Base-by-base conservation (phyloP, 148 eudicot species). In the Rhododendron simsii region DNA sequence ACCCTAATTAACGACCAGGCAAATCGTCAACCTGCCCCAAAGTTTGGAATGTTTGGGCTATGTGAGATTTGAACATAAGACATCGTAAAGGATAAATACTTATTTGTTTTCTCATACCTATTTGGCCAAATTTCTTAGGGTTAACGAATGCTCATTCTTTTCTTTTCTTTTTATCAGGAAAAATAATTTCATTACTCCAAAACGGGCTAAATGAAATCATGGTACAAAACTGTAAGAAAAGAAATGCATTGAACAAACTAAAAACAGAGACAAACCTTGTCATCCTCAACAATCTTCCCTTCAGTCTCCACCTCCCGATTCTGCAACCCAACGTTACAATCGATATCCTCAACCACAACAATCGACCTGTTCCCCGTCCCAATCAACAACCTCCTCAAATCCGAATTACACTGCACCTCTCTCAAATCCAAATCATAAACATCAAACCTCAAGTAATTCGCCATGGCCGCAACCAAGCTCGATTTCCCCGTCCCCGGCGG, bases 401-500 rank as follows among this genome's bases (percentile, higher is more conserved):
- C 91, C 2, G 91, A 89, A 80, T 92, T 92, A 76, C 94, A 89
- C 79, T 89, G 92, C 13, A 92, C 92, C 69, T 90, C 92, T 77
- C 84, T 89, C 74, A 92, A 48, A 81, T 92, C 94, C 90, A 92
- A 87, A 77, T 92, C 94, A 86, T 87, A 91, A 0, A 91, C 86
- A 83, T 91, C 91, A 67, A 91, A 91, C 67, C 85, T 89, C 51
- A 91, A 82, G 47, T 91, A 86, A 82, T 91, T 91, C 21, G 90
- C 93, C 89, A 91, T 88, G 4, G 93, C 91, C 11, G 91, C 93
- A 37, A 89, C 88, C 85, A 91, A 84, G 48, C 90, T 89, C 78
- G 93, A 89, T 61, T 91, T 91, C 41, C 93, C 93, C 0, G 93
- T 89, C 3, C 93, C 93, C 1, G 93, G 91, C 12, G 93, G 91